Conservation (phyloP, 2,329 filamentous ascomycete species). For the Stenocarpella maydis region DNA sequence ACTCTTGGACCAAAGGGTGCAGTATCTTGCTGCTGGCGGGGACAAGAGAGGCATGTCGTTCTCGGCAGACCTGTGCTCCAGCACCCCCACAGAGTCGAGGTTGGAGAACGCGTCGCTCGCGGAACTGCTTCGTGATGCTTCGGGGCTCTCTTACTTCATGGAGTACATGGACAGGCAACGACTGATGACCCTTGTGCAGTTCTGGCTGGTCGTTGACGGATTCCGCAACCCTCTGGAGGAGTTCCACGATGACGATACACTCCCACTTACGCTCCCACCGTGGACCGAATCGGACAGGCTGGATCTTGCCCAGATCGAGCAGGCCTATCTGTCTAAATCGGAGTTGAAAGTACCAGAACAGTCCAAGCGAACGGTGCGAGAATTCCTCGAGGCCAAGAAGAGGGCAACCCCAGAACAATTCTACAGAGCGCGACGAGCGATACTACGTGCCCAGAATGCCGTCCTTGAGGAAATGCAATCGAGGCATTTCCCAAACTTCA, state of each 20-base stretch:
- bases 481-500: conserved; percentile 84
- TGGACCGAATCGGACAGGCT: conserved; percentile 87
- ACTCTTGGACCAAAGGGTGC: conserved; percentile 88
- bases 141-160: conserved; percentile 98
- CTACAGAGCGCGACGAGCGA: conserved; percentile 79
- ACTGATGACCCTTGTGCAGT: conserved; percentile 90
- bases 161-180: conserved; percentile 96
- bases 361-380: conserved; percentile 73
- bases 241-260: conserved; percentile 73
- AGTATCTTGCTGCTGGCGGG: conserved; percentile 76
- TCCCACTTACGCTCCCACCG: conserved; percentile 67
- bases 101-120: conserved; percentile 79
- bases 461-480: conserved; percentile 86
- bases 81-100: conserved; percentile 59
- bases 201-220: conserved; percentile 97
- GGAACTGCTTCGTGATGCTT: conserved; percentile 88
- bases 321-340: conserved; percentile 83
- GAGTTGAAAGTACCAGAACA: conserved; percentile 80
- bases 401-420: conserved; percentile 83
- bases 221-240: conserved; percentile 94
- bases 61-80: conserved; percentile 38
- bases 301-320: conserved; percentile 90
- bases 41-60: conserved; percentile 51
- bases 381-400: conserved; percentile 81
- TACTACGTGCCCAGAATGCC: conserved; percentile 82